A percentile compares a stretch with the other conserved stretches of the same genome.
These are phyloP conservation scores for Kodamaea sp. DNA, from an alignment of 1,139 yeast genomes.

Conservation along the genomic window DNA sequence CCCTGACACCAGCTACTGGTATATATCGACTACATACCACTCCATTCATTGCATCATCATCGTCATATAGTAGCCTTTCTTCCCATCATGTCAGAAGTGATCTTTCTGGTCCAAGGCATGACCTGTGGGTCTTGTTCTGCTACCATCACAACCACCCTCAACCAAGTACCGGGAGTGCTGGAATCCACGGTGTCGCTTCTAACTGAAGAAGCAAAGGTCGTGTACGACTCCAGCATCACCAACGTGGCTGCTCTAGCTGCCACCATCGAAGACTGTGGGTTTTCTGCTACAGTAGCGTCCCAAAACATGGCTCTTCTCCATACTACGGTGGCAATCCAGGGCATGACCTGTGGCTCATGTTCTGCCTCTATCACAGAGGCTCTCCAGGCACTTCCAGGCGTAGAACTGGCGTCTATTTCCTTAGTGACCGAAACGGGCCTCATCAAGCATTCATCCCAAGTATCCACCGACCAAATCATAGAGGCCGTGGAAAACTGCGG, in stretches of 20 bases:
- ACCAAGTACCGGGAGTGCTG: constrained; percentile 23
- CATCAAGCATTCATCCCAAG: constrained; percentile 43
- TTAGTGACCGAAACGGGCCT: constrained; percentile 73
- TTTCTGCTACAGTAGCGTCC: constrained; percentile 27
- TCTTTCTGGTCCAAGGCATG: constrained; percentile 31
- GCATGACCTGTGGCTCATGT: constrained; percentile 93
- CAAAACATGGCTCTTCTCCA: background rate
- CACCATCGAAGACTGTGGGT: constrained; percentile 39
- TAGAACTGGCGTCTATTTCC: constrained; percentile 58
- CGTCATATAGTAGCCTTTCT: no score
- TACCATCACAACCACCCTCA: constrained; percentile 28
- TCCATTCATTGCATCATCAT: no score
- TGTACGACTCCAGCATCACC: constrained; percentile 16
- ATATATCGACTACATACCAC: no score
- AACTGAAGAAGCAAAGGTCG: constrained; percentile 37
- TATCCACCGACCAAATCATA: constrained; percentile 37
- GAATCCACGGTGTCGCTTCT: constrained; percentile 34
- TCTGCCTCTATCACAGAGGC: constrained; percentile 62
- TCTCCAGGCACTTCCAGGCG: constrained; percentile 50
- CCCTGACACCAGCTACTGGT: no score
- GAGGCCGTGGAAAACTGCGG: constrained; percentile 73
- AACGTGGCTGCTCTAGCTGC: constrained; percentile 16
- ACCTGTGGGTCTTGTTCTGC: constrained; percentile 43
- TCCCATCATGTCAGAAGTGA: constrained; percentile 6
- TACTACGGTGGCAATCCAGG: constrained; percentile 35